phyloP scores from a whole-genome alignment of 306 rosid genomes.

The Lupinus albus region DNA sequence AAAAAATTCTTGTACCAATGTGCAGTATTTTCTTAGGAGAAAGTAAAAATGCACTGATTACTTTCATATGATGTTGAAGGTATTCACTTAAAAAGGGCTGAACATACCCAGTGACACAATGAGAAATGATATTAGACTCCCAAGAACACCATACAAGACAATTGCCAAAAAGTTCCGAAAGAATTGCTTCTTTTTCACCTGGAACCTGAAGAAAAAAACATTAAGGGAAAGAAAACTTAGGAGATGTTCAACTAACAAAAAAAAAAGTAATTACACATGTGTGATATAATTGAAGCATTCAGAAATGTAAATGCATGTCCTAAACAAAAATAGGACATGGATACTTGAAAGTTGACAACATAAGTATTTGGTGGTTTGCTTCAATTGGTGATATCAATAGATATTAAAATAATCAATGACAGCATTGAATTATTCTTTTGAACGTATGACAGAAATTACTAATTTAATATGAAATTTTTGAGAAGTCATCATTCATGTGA shows the following conservation, averaged over 20 bases:
- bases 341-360: background rate
- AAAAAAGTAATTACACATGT: too few relatives aligned
- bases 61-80: background rate
- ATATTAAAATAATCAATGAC: background rate
- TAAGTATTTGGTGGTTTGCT: background rate
- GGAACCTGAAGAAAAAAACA: conserved; percentile 53
- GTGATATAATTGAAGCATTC: background rate
- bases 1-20: too few relatives aligned
- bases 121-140: conserved; percentile 59
- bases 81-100: background rate
- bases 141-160: conserved; percentile 61
- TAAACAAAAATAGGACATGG: background rate
- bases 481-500: background rate
- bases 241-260: too few relatives aligned
- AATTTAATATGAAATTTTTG: background rate
- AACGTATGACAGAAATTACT: background rate
- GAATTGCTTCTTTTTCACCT: conserved; percentile 76
- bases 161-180: conserved; percentile 63
- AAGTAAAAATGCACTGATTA: background rate
- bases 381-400: background rate
- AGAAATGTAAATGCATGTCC: background rate
- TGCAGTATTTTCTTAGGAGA: background rate
- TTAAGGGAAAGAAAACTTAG: conserved; percentile 9
- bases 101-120: conserved; percentile 61
- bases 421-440: background rate